These are phyloP conservation scores for Lycium ferocissimum DNA, from an alignment of 257 asterid genomes.

Conservation along the genomic window DNA sequence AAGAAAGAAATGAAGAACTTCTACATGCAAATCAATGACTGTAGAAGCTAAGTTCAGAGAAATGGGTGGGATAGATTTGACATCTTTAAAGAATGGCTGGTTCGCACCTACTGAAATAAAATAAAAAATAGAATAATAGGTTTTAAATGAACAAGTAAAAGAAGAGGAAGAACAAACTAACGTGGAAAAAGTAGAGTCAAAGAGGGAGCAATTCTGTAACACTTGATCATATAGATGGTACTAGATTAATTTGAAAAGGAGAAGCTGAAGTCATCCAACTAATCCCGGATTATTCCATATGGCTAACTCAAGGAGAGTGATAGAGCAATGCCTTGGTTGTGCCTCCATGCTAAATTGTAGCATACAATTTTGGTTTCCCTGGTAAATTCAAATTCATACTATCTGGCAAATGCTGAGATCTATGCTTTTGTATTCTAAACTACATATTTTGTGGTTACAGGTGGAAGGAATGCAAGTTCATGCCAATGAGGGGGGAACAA, in stretches of 20 bases:
- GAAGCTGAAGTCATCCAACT: not conserved
- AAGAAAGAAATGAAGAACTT: not conserved
- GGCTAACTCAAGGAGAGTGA: not conserved
- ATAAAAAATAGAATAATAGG: not conserved
- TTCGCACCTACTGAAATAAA: not conserved
- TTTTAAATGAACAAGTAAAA: not conserved
- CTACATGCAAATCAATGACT: not conserved
- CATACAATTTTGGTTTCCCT: not conserved
- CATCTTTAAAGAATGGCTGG: not conserved
- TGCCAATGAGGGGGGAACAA: conserved; percentile 91
- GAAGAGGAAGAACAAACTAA: not conserved
- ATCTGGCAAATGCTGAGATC: not conserved
- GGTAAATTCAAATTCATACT: not conserved
- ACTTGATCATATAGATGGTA: not conserved
- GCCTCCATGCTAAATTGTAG: not conserved
- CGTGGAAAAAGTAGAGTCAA: not conserved
- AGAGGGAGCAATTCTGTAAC: not conserved
- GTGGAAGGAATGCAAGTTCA: conserved; percentile 96
- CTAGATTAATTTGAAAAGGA: conserved; percentile 9
- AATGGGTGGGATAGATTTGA: not conserved
- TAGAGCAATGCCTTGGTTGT: not conserved
- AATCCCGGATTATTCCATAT: not conserved
- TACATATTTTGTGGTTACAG: conserved; percentile 41
- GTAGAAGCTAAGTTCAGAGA: not conserved
- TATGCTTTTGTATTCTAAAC: not conserved